Base-by-base conservation (phyloP, 371 early-diverging fungal species). In the Paraphysoderma sedebokerense region DNA sequence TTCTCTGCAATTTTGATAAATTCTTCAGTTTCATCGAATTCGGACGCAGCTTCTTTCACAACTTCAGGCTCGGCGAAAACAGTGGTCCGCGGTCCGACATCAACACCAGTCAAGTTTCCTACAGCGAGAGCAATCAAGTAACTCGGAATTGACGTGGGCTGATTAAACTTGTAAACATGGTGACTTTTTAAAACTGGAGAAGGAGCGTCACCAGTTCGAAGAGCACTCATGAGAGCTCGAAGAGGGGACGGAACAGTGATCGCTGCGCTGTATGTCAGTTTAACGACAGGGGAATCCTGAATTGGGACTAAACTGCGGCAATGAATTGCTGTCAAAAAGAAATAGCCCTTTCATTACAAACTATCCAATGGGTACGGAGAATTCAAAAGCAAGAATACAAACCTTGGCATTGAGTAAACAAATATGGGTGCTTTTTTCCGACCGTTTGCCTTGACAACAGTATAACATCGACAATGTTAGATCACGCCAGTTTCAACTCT, bases 21-120 rank as follows among this genome's bases (percentile, higher is more conserved):
- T 31, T 58, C 67, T 59, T 95, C 95, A 23, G 91, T 87, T 53
- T 87, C 91, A 27, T 67, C 74, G 67, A 96, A 96, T 72, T 96
- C 97, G 81, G 84, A 89, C 23, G 87, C 92, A 45, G 86, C 83
- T 28, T 72, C 70, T 29, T 92, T 85, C 32, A 93, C 71, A 37
- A 85, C 68, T 61, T 89, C 92, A 31, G 92, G 92, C 66, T 97
- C 97, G 29, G 81, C 77, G 90, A 90, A 95, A 12, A 95, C 92
- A 11, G 89, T 85, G 33, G 84, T 76, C 41, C 95, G 75, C 38
- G 87, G 90, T 50, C 95, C 92, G 50, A 95, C 81, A 38, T 77
- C 67, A 20, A 71, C 68, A 40, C 79, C 77, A 23, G 61, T 78
- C 19, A 92, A 52, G 64, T 87, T 81, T 38, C 98, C 98, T 34